Evolutionary conservation across 768 basidiomycete species (phyloP), one percentile per base, ranked within the genome.

Genomic region (Suillus alpinus): DNA sequence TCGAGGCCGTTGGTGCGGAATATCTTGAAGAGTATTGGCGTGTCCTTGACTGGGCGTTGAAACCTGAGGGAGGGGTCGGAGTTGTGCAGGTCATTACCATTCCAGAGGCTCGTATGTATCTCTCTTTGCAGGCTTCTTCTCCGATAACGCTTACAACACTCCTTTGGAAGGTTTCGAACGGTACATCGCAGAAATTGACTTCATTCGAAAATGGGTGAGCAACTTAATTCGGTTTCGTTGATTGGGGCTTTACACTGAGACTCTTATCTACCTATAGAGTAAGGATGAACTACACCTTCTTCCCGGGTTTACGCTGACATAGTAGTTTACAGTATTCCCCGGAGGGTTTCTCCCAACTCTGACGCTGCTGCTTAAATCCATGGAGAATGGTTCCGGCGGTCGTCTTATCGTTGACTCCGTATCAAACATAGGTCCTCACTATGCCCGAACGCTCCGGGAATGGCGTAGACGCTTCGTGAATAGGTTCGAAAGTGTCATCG

Each of bases 371-470:
- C 69, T 86, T 14, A 73, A 81, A 51, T 80, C 81, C 8, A 72
- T 86, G 63, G 64, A 75, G 31, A 71, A 75, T 7, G 88, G 86
- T 20, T 79, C 85, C 6, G 68, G 77, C 20, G 83, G 84, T 10
- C 76, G 77, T 8, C 81, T 91, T 46, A 75, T 86, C 23, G 80
- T 89, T 31, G 89, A 90, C 64, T 83, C 83, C 26, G 77, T 89
- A 12, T 78, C 78, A 7, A 91, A 91, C 75, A 89, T 91, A 65
- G 88, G 87, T 1, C 85, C 86, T 32, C 86, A 91, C 68, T 92
- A 91, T 69, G 85, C 89, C 9, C 85, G 89, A n/a, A 91, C 91
- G 14, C 78, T 92, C 7, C 81, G 90, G 23, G 89, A 91, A 75
- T 92, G 91, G 91, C 77, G 85, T 12, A 69, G 74, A 29, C 78